phyloP scores from a whole-genome alignment of 805 yeast species.

The Candida hungchunana region DNA sequence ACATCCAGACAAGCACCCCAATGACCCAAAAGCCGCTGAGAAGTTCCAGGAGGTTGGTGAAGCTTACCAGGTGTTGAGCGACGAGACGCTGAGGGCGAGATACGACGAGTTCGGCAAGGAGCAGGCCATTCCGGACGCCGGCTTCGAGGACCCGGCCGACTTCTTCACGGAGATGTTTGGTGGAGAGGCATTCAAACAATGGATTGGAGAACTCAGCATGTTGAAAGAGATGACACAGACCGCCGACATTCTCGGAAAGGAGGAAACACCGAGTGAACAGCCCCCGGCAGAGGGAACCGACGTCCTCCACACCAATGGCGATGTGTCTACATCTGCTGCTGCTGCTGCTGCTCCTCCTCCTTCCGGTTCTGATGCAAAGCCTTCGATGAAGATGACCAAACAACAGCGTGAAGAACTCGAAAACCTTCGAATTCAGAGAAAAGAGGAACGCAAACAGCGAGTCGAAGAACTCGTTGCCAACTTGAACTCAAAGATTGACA shows the following conservation, averaged over 20 bases:
- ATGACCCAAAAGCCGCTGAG: constrained; percentile 83
- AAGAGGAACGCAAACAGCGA: constrained; percentile 44
- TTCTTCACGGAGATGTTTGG: constrained; percentile 82
- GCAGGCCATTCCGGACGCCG: constrained; percentile 61
- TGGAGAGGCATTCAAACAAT: constrained; percentile 71
- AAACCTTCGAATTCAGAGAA: constrained; percentile 50
- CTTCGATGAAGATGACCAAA: background rate
- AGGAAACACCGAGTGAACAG: constrained; percentile 22
- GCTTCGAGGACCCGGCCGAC: constrained; percentile 83
- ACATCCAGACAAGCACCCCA: constrained; percentile 97
- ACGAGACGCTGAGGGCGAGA: constrained; percentile 57
- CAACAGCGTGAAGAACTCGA: constrained; percentile 44
- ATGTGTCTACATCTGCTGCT: no score
- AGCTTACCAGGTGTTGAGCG: constrained; percentile 79
- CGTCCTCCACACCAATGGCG: no score
- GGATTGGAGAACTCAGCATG: constrained; percentile 75
- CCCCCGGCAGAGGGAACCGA: constrained; percentile 10
- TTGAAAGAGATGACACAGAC: constrained; percentile 58
- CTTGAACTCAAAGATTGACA: constrained; percentile 43
- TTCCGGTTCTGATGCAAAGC: background rate
- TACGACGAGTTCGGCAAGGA: constrained; percentile 88
- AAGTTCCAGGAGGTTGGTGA: constrained; percentile 72
- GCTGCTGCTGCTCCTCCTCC: no score
- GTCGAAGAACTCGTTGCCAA: constrained; percentile 47
- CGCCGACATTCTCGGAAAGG: constrained; percentile 41